Evolutionary conservation across 176 grass and related monocot genomes (phyloP), one percentile per base, ranked within the genome.

Genomic region (Aegilops speltoides): DNA sequence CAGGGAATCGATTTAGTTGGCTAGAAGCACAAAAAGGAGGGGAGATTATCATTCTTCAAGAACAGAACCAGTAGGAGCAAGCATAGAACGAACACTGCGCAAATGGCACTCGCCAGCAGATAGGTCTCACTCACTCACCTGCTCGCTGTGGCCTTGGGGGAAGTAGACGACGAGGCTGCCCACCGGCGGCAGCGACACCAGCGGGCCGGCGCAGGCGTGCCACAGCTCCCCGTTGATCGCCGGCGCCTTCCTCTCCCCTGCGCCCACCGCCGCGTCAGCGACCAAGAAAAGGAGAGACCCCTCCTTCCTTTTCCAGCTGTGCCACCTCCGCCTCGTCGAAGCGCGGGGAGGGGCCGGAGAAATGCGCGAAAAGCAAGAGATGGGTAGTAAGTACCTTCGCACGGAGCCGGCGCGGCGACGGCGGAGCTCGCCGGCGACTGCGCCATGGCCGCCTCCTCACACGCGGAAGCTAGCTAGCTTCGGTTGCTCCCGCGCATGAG

Each of bases 81-180:
- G 8, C n/a, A 40, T 1, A 52, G 26, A 64, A 20, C 14, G 26
- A 63, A 13, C 26, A 26, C 38, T 3, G 68, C 2, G 59, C 25
- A 56, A 88, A 64, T 71, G 25, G 33, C 65, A 57, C 50, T 38
- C 16, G 16, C 5, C 0, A 3, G 31, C 9, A 10, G 64, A n/a
- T 11, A 59, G 60, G 25, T 38, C 29, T 1, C 24, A 2, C 71
- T 86, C 68, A 99, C 71, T 84, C 73, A 99, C 94, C 97, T 99
- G 97, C 85, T 99, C 97, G 82, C 97, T 99, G 82, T 99, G 97
- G 36, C 97, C 97, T 61, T 99, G 97, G 13, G 97, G 94, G 85
- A 96, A 99, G 91, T 99, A 99, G 91, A 99, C 94, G 80, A 99
- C 94, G 86, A 99, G 94, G 80, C 97, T 99, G 60, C 97, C 92